Evolutionary conservation across 2,329 filamentous ascomycete genomes (phyloP), one percentile per base, ranked within the genome.

Genomic region (Botrytis fragariae): DNA sequence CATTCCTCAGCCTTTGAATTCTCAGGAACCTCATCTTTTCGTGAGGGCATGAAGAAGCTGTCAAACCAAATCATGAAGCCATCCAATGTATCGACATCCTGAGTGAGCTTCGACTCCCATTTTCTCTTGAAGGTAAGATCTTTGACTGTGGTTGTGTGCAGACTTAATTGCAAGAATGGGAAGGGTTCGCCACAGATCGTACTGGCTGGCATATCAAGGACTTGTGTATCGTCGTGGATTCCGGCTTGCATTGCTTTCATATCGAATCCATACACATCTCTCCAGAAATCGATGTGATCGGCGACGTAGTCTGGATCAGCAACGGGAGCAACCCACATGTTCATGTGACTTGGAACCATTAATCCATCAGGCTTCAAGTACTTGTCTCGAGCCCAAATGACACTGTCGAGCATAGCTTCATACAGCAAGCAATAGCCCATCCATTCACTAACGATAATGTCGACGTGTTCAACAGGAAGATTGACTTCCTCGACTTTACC

Each of bases 371-470:
- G 89, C 74, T 88, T 90, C 37, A 98, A 89, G 82, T 97, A 98
- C 77, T 89, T 90, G 83, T 98, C 95, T 75, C 95, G 88, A 61
- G 95, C 95, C 80, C 90, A 95, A 69, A 98, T 87, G 35, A 98
- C 93, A 67, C 93, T 97, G 76, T 96, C 94, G 42, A 98, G 89
- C 95, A 98, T 98, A 72, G 94, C 94, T 83, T 98, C 95, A 82
- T 97, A 98, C 9, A 98, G 87, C 29, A 98, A 87, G 76, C 91
- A 93, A 81, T 98, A 98, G 44, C 95, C 95, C 95, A 98, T 98
- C 95, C 95, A 98, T 82, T 98, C 95, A 74, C 93, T 97, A 74
- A 98, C 91, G 80, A 98, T 97, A 79, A 98, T 92, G 83, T 98
- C 95, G 63, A 98, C 95, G 79, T 95, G 86, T 71, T 90, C 86